Base-by-base conservation (phyloP, 2,329 filamentous ascomycete species). In the Aspergillus bombycis region DNA sequence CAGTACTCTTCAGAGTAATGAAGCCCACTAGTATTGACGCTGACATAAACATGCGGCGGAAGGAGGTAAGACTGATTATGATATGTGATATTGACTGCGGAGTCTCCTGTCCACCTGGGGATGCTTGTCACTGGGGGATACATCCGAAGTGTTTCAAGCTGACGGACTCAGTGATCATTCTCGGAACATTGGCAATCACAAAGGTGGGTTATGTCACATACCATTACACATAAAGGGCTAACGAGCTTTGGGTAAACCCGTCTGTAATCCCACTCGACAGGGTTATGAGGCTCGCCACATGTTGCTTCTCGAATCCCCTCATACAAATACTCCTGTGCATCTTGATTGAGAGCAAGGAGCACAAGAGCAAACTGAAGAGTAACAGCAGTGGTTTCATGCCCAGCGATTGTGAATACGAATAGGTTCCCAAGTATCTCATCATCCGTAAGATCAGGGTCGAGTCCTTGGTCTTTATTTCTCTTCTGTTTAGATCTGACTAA, bases 321-420 rank as follows among this genome's bases (percentile, higher is more conserved):
- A 0, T 74, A 69, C 0, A 83, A 54, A 81, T 81, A 84, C 4
- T 79, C 75, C 62, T 85, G 83, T 2, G 82, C 76, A 4, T 78
- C 71, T 0, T 79, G 81, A 46, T 82, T 65, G 0, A 77, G 74
- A 2, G 83, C 82, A 1, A 86, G 74, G 10, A 83, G 78, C 8
- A 79, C 69, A 1, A 83, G 68, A 0, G 77, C 72, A 58, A 79
- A 84, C 0, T 77, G 76, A 7, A 85, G 68, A 0, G 79, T 79
- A 32, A 82, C 79, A 0, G 83, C 81, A 0, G 82, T 83, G 0
- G 83, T 85, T 62, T 86, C 83, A 62, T 85, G 82, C 0, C 84
- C 84, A 0, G 84, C 83, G 57, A 85, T 75, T 55, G 81, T 84
- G 64, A 84, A 78, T 1, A 81, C 72, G 58, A 83, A 83, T 54